Base-by-base conservation (phyloP, 805 yeast species). In the Saccharomyces eubayanus region DNA sequence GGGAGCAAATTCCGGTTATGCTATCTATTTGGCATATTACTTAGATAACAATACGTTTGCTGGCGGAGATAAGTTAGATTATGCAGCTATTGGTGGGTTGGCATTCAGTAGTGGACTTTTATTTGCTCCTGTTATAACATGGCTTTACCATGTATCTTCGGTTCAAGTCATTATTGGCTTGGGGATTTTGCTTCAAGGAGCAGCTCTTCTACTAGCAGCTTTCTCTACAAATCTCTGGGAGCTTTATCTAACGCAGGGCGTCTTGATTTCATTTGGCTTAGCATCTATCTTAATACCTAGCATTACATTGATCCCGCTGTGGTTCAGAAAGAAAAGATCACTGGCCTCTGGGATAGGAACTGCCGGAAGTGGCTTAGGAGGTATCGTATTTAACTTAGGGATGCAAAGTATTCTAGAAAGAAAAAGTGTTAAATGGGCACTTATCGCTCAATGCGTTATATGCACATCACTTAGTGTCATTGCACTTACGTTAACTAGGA, bases 1-100 rank as follows among this genome's bases (percentile, higher is more conserved):
- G 84, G 86, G 86, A 20, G 75, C 81, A 53, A 81, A 80, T 57
- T 71, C 82, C 2, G 83, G 81, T 0, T 81, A 72, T 61, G 79
- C 83, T 1, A 70, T 81, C 14, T 81, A 80, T 47, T 70, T 81
- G 45, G 74, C 82, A 9, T 67, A 74, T 50, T 82, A 81, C 60
- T 55, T 81, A 29, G 72, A 75, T 31, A 55, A 72, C 47, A 62
- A 75, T 54, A 66, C 72, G 1, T 82, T 80, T 55, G 60, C 63
- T 1, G 82, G 80, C 5, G 80, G 80, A 1, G 59, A 68, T 6
- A 76, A 75, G 52, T 64, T 79, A 30, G 83, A 79, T 56, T 82
- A 74, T 62, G 81, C 83, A 45, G 71, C 75, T 2, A 73, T 82
- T 53, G 86, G 86, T 12, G 86, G 87, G 2, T 63, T 82, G 12